Conservation (phyloP, 306 rosid genomes). For the Lithocarpus polystachyus region DNA sequence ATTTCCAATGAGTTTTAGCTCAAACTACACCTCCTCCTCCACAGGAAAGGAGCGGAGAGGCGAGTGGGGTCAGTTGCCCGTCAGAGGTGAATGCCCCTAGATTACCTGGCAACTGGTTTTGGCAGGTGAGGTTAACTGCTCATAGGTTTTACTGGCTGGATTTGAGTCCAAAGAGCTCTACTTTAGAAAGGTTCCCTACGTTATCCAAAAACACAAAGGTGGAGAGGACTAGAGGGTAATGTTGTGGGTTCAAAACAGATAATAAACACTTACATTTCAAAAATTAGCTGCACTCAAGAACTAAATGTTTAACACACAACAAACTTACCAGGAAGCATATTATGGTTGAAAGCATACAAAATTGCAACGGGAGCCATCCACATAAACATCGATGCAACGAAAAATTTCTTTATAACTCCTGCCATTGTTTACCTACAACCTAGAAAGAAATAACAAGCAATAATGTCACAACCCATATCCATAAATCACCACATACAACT, state of each 20-base stretch:
- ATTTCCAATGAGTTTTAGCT: no score
- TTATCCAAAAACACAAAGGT: no score
- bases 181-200: no score
- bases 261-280: neutral
- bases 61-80: no score
- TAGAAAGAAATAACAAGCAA: constrained; percentile 11
- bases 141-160: no score
- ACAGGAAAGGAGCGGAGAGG: no score
- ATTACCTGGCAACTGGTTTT: no score
- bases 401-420: constrained; percentile 60
- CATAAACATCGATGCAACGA: constrained; percentile 69
- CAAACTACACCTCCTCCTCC: no score
- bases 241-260: neutral
- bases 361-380: constrained; percentile 73
- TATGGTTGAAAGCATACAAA: constrained; percentile 65
- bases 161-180: no score
- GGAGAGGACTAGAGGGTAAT: no score
- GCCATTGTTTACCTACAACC: constrained; percentile 46
- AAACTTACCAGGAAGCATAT: constrained; percentile 70
- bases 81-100: no score
- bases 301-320: neutral
- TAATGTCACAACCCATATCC: neutral
- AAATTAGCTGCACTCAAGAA: neutral
- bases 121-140: no score
- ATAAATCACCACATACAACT: neutral